Evolutionary conservation across 495 filamentous ascomycete species (phyloP).

Genomic region (Lindgomyces ingoldianus): DNA sequence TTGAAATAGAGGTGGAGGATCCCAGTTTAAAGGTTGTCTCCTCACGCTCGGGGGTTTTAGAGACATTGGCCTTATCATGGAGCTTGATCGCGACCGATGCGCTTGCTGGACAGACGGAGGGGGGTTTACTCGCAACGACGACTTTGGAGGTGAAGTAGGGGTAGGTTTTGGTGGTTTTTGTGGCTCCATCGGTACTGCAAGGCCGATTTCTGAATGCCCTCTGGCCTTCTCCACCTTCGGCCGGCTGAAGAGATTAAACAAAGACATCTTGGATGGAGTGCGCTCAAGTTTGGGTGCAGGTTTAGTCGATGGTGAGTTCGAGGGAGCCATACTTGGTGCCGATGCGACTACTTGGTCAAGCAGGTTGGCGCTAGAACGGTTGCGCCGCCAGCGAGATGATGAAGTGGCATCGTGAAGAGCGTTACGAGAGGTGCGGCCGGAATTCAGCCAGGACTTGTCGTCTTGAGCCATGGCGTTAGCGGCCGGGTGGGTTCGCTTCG

Average conservation of each 20-base stretch:
- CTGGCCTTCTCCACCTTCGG: conserved; percentile 48
- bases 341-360: conserved; percentile 22
- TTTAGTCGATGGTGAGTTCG: conserved; percentile 14
- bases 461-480: conserved; percentile 33
- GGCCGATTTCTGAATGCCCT: conserved; percentile 44
- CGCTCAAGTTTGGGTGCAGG: conserved; percentile 31
- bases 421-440: conserved; percentile 11
- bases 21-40: conserved; percentile 52
- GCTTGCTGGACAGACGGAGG: conserved; percentile 18
- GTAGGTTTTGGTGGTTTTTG: conserved; percentile 18
- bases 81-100: conserved; percentile 20
- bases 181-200: conserved; percentile 34
- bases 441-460: conserved; percentile 22
- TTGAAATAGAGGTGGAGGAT: conserved; percentile 81
- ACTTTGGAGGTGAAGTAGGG: conserved; percentile 22
- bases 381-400: conserved; percentile 32
- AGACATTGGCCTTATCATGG: conserved; percentile 27
- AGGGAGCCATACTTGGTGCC: background rate
- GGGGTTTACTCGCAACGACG: conserved; percentile 28
- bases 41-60: conserved; percentile 16
- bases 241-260: conserved; percentile 47
- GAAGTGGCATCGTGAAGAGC: conserved; percentile 6
- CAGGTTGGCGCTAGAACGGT: conserved; percentile 22
- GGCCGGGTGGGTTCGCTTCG: conserved; percentile 14
- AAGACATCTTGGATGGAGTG: conserved; percentile 45